Evolutionary conservation across 73 alveolate genomes (phyloP), one percentile per base, ranked within the genome.

Genomic region (Halteria grandinella): DNA sequence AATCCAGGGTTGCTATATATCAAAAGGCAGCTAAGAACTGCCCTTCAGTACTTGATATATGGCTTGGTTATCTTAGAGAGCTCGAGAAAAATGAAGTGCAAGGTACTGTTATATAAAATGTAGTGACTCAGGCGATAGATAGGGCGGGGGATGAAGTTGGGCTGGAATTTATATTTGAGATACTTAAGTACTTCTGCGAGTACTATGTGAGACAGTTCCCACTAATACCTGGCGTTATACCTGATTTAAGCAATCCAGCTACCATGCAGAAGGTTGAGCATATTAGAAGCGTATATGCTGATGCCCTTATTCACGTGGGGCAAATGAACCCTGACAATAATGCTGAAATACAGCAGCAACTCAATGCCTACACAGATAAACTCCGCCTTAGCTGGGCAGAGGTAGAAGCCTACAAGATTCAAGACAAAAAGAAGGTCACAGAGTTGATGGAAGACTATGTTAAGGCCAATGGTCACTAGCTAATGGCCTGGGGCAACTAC

Each of bases 11-110:
- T 24, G 74, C 52, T 23, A 32, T 54, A 17, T 73, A 73, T 48
- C 51, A 52, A 33, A 73, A 48, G 23, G 75, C 75, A 7, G 5
- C 55, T 4, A 73, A 73, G 43, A 73, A 73, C 40, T 52, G 69
- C 36, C 71, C 74, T n/a, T 21, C 52, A 21, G 41, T 14, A 2
- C 25, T 10, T 23, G 75, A 54, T n/a, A 47, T 73, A 23, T 73
- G 85, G 85, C 54, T 34, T 6, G 62, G 74, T 0, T 53, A 48
- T 17, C 32, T 73, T 20, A 73, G 85, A 54, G 85, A 73, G 69
- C 57, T 48, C 8, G 85, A 73, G 51, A 73, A 73, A 37, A 40
- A 34, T 34, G 85, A 47, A 44, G 47, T 25, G 1, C 40, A 24
- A 6, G 20, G 17, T 1, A 50, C 43, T 3, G 15, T 20, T 18